A percentile compares a stretch with the other conserved stretches of the same genome.
phyloP scores from a whole-genome alignment of 2,329 filamentous ascomycete species.

The Pseudogymnoascus sp. region DNA sequence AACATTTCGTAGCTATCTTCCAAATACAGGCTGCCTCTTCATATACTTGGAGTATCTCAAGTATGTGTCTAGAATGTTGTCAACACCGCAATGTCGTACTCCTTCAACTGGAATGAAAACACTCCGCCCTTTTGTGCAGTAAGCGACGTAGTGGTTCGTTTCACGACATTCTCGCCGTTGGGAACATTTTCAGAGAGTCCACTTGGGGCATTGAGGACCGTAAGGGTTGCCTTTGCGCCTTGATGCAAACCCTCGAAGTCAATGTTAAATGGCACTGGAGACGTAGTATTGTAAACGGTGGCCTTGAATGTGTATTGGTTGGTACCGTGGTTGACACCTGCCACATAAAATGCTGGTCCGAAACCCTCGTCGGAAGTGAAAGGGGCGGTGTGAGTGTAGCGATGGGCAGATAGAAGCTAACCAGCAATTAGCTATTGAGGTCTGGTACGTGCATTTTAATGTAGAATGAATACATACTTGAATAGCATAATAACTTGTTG shows the following conservation, averaged over 20 bases:
- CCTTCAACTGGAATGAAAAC: conserved; percentile 20
- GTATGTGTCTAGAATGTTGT: conserved; percentile 16
- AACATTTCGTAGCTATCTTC: not conserved
- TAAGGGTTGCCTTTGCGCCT: conserved; percentile 38
- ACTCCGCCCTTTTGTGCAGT: conserved; percentile 14
- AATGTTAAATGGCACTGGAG: conserved; percentile 39
- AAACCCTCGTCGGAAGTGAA: conserved; percentile 32
- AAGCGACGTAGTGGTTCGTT: conserved; percentile 13
- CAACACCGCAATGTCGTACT: conserved; percentile 21
- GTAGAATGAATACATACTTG: conserved; percentile 23
- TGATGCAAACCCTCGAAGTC: conserved; percentile 37
- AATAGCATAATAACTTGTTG: conserved; percentile 46
- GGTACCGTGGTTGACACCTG: conserved; percentile 38
- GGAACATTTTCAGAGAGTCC: conserved; percentile 16
- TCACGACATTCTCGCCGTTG: conserved; percentile 14
- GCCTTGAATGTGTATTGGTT: conserved; percentile 43
- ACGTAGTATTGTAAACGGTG: conserved; percentile 47
- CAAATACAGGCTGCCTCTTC: not conserved
- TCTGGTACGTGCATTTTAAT: not conserved
- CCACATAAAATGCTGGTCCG: conserved; percentile 44
- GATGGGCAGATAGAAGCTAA: conserved; percentile 41
- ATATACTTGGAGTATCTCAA: not conserved
- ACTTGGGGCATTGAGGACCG: conserved; percentile 35
- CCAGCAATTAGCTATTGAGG: not conserved
- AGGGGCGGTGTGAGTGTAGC: conserved; percentile 42